Evolutionary conservation across 768 basidiomycete genomes (phyloP).

Genomic region (Hygrophorus russula): DNA sequence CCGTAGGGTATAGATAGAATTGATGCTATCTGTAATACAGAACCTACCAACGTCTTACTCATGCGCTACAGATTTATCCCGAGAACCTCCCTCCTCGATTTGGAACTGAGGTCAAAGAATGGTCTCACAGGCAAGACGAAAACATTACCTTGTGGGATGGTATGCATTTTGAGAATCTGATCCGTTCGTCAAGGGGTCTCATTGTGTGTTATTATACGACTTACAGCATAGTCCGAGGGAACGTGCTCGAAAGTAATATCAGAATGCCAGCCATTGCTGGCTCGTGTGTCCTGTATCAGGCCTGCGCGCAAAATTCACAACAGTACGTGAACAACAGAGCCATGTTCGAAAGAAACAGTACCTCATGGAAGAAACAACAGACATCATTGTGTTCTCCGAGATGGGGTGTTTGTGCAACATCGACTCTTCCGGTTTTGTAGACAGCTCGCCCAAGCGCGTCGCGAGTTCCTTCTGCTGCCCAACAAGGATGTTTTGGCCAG

Average conservation of each 20-base stretch:
- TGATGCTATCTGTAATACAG: too few species aligned
- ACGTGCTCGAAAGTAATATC: constrained; percentile 52
- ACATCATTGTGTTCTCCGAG: constrained; percentile 38
- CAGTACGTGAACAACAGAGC: too few species aligned
- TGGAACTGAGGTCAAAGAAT: constrained; percentile 31
- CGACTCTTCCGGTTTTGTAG: constrained; percentile 36
- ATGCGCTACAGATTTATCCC: constrained; percentile 14
- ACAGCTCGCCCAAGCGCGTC: constrained; percentile 33
- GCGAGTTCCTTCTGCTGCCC: constrained; percentile 41
- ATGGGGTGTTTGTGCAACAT: constrained; percentile 47
- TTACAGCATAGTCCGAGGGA: constrained; percentile 47
- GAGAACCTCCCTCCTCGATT: constrained; percentile 24
- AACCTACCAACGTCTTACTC: too few species aligned
- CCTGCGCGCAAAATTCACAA: constrained; percentile 24
- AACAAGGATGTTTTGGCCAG: constrained; percentile 36
- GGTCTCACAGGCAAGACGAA: constrained; percentile 17
- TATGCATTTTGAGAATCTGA: constrained; percentile 30
- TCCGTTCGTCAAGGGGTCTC: not conserved
- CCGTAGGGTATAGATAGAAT: too few species aligned
- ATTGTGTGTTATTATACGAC: constrained; percentile 1
- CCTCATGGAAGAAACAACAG: constrained; percentile 37
- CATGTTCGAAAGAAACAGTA: constrained; percentile 7
- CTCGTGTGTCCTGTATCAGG: constrained; percentile 19
- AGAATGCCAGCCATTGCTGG: constrained; percentile 38
- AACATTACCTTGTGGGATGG: constrained; percentile 23